Evolutionary conservation across 805 yeast species (phyloP), one percentile per base, ranked within the genome.

Genomic region (Myxozyma sirexii): DNA sequence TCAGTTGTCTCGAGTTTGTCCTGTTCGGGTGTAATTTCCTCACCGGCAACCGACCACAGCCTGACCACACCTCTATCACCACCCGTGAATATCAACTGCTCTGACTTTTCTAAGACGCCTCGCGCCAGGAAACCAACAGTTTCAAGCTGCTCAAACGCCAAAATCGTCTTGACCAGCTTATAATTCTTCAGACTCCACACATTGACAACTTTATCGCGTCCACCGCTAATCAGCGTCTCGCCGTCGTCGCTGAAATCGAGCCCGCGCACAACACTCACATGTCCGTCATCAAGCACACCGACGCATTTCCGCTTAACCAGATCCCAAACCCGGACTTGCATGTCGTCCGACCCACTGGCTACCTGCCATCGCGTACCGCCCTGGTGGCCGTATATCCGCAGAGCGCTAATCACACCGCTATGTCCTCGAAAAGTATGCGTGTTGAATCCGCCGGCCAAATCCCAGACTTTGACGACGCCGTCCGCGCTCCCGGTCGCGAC

Each of bases 401-500:
- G 73, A 3, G 94, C 83, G 47, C 96, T 86, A 42, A 93, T 80
- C 1, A 96, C 87, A 12, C 94, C 86, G 21, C 97, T 96, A 72
- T 94, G 99, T 0, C 99, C 98, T 72, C 88, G 87, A 58, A 94
- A 80, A 13, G 90, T 85, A 74, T 94, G 99, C 0, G 99, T 94
- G 2, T 87, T 83, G 65, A 81, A 90, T 0, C 94, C 92, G 37
- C 91, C 91, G 64, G 85, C 92, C 38, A 94, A 80, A 73, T 94
- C 99, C 87, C 96, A 91, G 0, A 94, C 96, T 46, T 89, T 85
- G 17, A 92, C 87, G 43, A 85, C 82, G 49, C 99, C 98, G 73
- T 94, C 99, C 0, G 97, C 88, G 48, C 96, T 91, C 41, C 99
- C 99, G 70, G 94, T 85, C 19, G 97, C 96, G 69, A 92, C 83